Evolutionary conservation across 75 land plant species (phyloP).

Genomic region (Azolla pinnata): DNA sequence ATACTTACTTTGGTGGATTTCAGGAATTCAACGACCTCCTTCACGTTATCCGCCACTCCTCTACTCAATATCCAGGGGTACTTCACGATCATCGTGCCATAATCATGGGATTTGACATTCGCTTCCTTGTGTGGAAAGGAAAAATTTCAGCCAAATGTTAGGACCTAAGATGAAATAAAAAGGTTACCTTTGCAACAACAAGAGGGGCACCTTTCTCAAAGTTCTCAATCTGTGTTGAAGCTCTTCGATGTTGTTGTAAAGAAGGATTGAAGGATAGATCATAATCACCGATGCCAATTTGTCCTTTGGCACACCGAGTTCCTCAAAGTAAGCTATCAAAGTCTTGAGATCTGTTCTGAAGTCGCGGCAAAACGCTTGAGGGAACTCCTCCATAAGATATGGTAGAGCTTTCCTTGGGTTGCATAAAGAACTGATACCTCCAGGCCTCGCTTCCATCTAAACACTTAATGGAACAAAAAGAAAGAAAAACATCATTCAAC

Average conservation of each 20-base stretch:
- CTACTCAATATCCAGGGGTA: conserved; percentile 87
- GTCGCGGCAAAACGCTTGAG: conserved; percentile 39
- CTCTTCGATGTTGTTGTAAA: conserved; percentile 40
- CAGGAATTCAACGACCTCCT: conserved; percentile 32
- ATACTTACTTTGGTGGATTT: conserved; percentile 44
- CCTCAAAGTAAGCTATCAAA: conserved; percentile 36
- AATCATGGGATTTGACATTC: conserved; percentile 31
- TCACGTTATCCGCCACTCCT: conserved; percentile 45
- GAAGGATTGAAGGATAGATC: conserved; percentile 59
- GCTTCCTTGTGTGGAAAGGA: too few relatives aligned
- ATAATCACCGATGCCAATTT: conserved; percentile 34
- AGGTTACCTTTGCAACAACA: background rate
- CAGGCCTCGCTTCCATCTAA: conserved; percentile 79
- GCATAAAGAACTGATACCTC: conserved; percentile 54
- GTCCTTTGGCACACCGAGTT: conserved; percentile 43
- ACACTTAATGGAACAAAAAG: too few relatives aligned
- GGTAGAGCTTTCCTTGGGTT: conserved; percentile 34
- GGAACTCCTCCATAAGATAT: conserved; percentile 63
- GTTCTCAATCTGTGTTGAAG: conserved; percentile 43
- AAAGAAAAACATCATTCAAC: too few relatives aligned
- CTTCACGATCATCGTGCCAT: conserved; percentile 50
- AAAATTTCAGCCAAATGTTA: background rate
- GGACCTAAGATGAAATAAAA: background rate
- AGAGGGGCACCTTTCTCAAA: conserved; percentile 46
- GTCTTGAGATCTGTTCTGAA: conserved; percentile 39